phyloP scores from a whole-genome alignment of 352 stramenopile species.

The Hyaloperonospora brassicae region DNA sequence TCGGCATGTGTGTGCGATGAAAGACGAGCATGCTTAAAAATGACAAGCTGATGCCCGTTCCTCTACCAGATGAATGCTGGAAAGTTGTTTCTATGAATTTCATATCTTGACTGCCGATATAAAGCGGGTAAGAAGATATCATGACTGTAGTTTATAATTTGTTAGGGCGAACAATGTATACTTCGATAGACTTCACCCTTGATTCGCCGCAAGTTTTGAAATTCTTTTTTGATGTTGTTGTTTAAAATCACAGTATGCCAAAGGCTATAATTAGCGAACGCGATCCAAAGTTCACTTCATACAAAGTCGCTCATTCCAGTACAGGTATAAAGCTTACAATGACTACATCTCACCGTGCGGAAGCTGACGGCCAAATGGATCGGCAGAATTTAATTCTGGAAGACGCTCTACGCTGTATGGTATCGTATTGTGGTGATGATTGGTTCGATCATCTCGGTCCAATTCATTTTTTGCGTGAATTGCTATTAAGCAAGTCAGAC shows the following conservation, averaged over 20 bases:
- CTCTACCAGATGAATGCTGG: slow-evolving; percentile 13
- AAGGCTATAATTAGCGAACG: slow-evolving; percentile 1
- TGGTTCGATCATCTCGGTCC: neutral
- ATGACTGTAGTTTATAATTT: slow-evolving; percentile 8
- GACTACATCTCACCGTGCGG: neutral
- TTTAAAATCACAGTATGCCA: neutral
- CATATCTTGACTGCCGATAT: slow-evolving; percentile 20
- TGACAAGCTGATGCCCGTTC: slow-evolving; percentile 5
- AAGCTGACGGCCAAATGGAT: slow-evolving; percentile 17
- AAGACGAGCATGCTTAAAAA: slow-evolving; percentile 4
- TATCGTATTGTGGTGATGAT: slow-evolving; percentile 3
- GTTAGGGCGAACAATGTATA: neutral
- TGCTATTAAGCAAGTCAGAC: neutral
- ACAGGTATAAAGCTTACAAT: too few species aligned
- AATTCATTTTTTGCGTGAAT: neutral
- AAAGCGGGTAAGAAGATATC: slow-evolving; percentile 18
- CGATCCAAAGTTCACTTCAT: neutral
- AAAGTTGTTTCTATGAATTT: slow-evolving; percentile 24
- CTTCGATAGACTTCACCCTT: neutral
- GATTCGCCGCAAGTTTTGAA: neutral
- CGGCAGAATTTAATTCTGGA: slow-evolving; percentile 11
- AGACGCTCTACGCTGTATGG: slow-evolving; percentile 14
- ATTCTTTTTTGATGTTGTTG: neutral
- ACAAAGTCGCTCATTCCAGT: too few species aligned
- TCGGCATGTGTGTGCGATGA: slow-evolving; percentile 1